Base-by-base conservation (phyloP, 2,329 filamentous ascomycete species). In the Mollisia scopiformis region DNA sequence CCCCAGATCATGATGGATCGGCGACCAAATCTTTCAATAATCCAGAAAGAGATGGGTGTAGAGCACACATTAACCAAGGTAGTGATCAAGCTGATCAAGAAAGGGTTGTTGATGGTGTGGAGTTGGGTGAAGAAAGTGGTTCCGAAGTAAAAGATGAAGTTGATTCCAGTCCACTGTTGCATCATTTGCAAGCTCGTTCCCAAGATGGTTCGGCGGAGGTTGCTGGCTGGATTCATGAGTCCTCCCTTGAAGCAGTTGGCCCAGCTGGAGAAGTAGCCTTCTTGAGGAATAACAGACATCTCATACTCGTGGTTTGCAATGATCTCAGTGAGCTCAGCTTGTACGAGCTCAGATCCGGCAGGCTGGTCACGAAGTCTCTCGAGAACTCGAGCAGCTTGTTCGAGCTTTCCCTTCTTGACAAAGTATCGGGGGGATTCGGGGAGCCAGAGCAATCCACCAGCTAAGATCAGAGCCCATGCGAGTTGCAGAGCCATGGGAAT, bases 51-150 rank as follows among this genome's bases (percentile, higher is more conserved):
- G 80, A 96, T 76, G 1, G 92, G 92, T 1, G 92, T 96, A 27
- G 91, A 94, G 77, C 78, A 83, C 62, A 95, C 91, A 79, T 96
- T 96, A 80, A 96, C 90, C 25, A 66, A 49, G 11, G 62, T 62
- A 16, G 62, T 66, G 91, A 75, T 62, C 41, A 65, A 35, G 14
- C 30, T 47, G 53, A 95, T 92, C 69, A 95, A 75, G 62, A 90
- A 74, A 88, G 78, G 90, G 87, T 78, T 91, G 87, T 88, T 68
- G 88, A 89, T 49, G 88, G 89, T 51, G 53, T 64, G 62, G 84
- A 95, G 94, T 61, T 89, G 86, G 37, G 88, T 78, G 78, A 96
- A 90, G 86, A 96, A 95, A 93, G 84, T 96, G 93, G 91, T 93
- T 33, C 90, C 91, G 80, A 88, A 92, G 80, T 92, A 91, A 81